A percentile compares a stretch with the other conserved stretches of the same genome.
phyloP scores from a whole-genome alignment of 257 asterid genomes.

The Schizonepeta tenuifolia region DNA sequence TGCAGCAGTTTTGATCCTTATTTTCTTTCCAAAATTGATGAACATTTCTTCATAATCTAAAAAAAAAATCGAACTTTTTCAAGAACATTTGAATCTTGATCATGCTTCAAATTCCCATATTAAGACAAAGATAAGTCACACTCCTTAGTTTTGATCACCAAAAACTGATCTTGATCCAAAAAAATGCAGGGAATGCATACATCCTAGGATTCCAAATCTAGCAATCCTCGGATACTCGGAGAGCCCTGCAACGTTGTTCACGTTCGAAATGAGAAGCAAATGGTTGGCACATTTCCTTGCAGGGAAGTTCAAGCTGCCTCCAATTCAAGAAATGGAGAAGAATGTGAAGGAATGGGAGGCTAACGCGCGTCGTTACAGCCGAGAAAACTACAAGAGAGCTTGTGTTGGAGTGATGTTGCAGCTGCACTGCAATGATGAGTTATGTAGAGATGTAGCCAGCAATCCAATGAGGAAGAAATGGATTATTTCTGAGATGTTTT shows the following conservation, averaged over 20 bases:
- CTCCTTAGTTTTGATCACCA: too few relatives aligned
- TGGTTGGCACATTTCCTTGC: constrained; percentile 62
- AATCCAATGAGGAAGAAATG: constrained; percentile 54
- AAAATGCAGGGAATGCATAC: constrained; percentile 57
- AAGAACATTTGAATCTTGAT: too few relatives aligned
- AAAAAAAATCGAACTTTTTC: too few relatives aligned
- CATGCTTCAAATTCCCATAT: too few relatives aligned
- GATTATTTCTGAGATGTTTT: constrained; percentile 41
- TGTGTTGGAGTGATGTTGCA: constrained; percentile 60
- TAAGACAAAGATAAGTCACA: too few relatives aligned
- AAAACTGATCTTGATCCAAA: too few relatives aligned
- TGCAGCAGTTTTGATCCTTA: too few relatives aligned
- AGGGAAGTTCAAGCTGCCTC: constrained; percentile 50
- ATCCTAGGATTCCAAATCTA: constrained; percentile 60
- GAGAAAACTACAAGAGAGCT: constrained; percentile 47
- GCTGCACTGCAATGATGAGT: constrained; percentile 59
- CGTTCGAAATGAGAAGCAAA: constrained; percentile 58
- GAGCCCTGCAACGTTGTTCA: constrained; percentile 53
- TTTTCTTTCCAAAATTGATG: too few relatives aligned
- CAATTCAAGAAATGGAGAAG: constrained; percentile 53
- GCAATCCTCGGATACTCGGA: constrained; percentile 66
- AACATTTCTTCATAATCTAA: not conserved
- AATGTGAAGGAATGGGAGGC: constrained; percentile 49
- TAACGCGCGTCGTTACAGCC: constrained; percentile 38
- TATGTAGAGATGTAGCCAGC: constrained; percentile 56